Evolutionary conservation across 371 early-diverging fungal genomes (phyloP).

Genomic region (Circinella umbellata): DNA sequence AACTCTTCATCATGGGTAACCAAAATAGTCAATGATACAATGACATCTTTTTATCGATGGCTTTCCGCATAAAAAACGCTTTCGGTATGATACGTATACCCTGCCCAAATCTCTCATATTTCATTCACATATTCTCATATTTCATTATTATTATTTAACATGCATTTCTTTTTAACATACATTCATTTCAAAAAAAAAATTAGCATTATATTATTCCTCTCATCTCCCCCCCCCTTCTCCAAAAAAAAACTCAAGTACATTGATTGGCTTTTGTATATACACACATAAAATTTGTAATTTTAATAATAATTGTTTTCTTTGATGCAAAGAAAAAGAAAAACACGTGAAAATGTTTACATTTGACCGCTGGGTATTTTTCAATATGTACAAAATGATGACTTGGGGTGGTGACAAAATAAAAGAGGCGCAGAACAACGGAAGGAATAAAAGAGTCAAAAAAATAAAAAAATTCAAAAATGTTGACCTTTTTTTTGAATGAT

Average conservation of each 20-base stretch:
- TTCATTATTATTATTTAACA: too few species aligned
- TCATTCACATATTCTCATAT: conserved; percentile 59
- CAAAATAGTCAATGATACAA: conserved; percentile 5
- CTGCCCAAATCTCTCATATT: background rate
- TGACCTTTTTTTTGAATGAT: too few species aligned
- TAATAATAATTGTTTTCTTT: background rate
- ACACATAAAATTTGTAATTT: background rate
- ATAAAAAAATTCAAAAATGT: too few species aligned
- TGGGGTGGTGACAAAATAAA: background rate
- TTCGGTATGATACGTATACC: too few species aligned
- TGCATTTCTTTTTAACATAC: too few species aligned
- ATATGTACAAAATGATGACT: conserved; percentile 1
- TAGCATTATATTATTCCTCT: too few species aligned
- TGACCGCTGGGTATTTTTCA: background rate
- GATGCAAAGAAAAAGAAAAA: background rate
- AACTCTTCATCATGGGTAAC: background rate
- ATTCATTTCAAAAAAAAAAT: conserved; percentile 67
- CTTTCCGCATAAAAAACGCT: background rate
- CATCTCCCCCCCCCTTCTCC: too few species aligned
- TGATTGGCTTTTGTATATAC: too few species aligned
- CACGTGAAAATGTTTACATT: conserved; percentile 4
- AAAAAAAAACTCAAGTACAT: too few species aligned
- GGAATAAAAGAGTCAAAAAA: background rate
- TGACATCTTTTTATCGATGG: background rate
- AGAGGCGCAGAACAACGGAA: background rate